Base-by-base conservation (phyloP, 495 filamentous ascomycete genomes). In the Aspergillus panamensis region DNA sequence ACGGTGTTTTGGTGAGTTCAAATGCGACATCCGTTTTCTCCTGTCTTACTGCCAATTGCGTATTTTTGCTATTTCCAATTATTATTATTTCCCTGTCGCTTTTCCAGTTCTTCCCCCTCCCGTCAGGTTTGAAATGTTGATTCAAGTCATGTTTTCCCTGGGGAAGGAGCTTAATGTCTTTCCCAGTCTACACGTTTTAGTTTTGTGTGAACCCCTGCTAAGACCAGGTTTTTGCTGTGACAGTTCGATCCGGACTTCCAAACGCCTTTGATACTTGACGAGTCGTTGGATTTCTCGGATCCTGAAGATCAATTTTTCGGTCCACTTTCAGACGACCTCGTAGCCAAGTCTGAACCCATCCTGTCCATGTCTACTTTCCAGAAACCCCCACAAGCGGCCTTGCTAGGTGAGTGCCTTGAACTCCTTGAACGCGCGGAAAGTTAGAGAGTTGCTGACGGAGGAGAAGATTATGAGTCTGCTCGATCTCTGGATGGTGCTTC, bases 321-420 rank as follows among this genome's bases (percentile, higher is more conserved):
- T 67, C 71, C 73, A 44, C 69, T 74, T 63, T 73, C 73, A 73
- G 77, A 75, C 71, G 76, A 74, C 73, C 75, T 77, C 56, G 69
- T 76, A 71, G 77, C 76, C 74, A 78, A 79, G 76, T 75, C 79
- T 72, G 78, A 77, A 63, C 71, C 76, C 57, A 66, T 78, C 43
- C 60, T 81, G 71, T 77, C 80, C 69, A 82, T 82, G 80, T 79
- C 80, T 68, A 68, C 70, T 61, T 79, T 77, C 66, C 74, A 75
- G 59, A 80, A 77, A 64, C 66, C 72, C 58, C 62, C 65, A 44
- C 67, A 70, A 52, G 66, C 69, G 64, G 68, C 69, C 57, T 63
- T 76, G 59, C 63, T 75, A 62, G 75, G 80, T 81, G 62, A 62
- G 77, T 50, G 7, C 31, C 20, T 30, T 6, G 19, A 42, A 14